A percentile compares a stretch with the other conserved stretches of the same genome.
Conservation (phyloP, 768 basidiomycete genomes). For the Lentinula sp. region DNA sequence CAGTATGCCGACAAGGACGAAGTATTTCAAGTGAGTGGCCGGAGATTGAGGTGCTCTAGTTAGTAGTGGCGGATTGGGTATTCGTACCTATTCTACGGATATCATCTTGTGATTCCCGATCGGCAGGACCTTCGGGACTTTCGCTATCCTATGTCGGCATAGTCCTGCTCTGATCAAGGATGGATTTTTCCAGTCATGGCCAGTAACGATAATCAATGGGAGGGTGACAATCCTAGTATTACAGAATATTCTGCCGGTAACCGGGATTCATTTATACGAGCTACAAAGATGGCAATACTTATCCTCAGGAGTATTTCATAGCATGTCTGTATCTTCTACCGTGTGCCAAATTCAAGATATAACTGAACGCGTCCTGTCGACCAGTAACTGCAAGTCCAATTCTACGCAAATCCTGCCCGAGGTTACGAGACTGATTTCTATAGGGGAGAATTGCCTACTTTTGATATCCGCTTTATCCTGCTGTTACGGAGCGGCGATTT, state of each 20-base stretch:
- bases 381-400: slow-evolving; percentile 52
- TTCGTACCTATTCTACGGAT: background rate
- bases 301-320: background rate
- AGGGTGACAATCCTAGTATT: too few relatives aligned
- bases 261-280: too few relatives aligned
- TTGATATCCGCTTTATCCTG: slow-evolving; percentile 45
- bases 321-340: slow-evolving; percentile 41
- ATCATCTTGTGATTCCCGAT: background rate
- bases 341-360: slow-evolving; percentile 65
- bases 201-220: too few relatives aligned
- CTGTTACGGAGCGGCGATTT: slow-evolving; percentile 21
- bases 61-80: background rate
- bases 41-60: slow-evolving; percentile 25
- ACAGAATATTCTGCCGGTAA: too few relatives aligned
- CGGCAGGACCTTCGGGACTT: too few relatives aligned
- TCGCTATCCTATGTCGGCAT: too few relatives aligned
- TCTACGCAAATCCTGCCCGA: slow-evolving; percentile 43
- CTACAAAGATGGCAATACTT: background rate
- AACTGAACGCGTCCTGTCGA: slow-evolving; percentile 41
- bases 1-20: slow-evolving; percentile 4
- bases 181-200: too few relatives aligned
- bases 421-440: background rate
- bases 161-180: too few relatives aligned
- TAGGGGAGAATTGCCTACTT: slow-evolving; percentile 28
- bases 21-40: slow-evolving; percentile 11